Base-by-base conservation (phyloP, 441 rosid species). In the Euphorbia corollata region DNA sequence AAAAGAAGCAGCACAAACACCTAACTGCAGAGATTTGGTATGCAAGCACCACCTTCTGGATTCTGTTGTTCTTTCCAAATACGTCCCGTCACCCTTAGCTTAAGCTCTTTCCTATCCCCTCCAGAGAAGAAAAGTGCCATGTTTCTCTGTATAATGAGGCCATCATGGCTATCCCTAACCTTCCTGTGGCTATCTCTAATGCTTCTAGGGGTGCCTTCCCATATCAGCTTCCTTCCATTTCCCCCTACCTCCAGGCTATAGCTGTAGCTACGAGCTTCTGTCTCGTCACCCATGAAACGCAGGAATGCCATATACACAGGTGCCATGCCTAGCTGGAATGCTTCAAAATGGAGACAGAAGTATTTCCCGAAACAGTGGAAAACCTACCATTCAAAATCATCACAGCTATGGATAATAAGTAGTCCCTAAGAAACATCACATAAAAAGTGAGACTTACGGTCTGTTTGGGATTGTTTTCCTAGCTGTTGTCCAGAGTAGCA, bases 111-210 rank as follows among this genome's bases (percentile, higher is more conserved):
- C 83, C 95, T 77, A 50, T 93, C 97, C 22, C 96, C 98, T 45
- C 98, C 97, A 2, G 98, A 92, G 84, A 92, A 92, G 85, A 92
- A 92, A 22, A 92, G 86, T 3, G 94, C 98, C 94, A 93, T 87
- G 80, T 90, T 93, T 8, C 97, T 85, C 66, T 87, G 97, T 68
- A 93, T 87, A 34, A 93, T 80, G 53, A 93, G 88, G 45, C 98
- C 98, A 18, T 93, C 97, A 39, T 88, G 94, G 74, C 97, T 87
- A 82, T 93, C 98, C 65, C 97, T 82, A 6, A 91, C 95, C 79
- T 90, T 93, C 82, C 90, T 75, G 78, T 90, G 98, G 74, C 96
- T 84, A 60, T 92, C 97, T 76, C 98, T 81, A 20, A 92, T 71
- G 78, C 94, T 90, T 78, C 96, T 67, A 2, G 97, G 97, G 6